These are phyloP conservation scores for Blastobotrys apis DNA, from an alignment of 1,139 yeast genomes.

Conservation along the genomic window DNA sequence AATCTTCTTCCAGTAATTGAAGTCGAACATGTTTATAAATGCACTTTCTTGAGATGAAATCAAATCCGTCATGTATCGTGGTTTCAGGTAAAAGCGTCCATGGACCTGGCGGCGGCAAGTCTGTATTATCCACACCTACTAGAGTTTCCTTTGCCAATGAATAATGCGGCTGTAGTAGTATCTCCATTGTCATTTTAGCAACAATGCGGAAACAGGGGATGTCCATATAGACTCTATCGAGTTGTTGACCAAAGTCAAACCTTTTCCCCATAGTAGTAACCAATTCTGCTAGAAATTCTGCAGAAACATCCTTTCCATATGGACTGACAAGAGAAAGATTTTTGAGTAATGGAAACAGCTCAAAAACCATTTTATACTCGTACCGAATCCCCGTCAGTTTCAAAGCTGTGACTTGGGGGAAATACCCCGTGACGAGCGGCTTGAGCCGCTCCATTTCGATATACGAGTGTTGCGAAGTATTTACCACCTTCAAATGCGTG, in stretches of 20 bases:
- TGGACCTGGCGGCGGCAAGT: neutral
- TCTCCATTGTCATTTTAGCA: no score
- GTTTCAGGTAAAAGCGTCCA: neutral
- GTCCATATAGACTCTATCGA: neutral
- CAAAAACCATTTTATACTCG: neutral
- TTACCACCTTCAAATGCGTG: neutral
- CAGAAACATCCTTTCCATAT: neutral
- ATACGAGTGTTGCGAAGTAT: neutral
- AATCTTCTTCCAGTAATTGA: no score
- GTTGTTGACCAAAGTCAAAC: neutral
- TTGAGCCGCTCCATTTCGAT: neutral
- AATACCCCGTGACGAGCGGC: neutral
- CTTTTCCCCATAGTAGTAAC: neutral
- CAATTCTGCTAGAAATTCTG: neutral
- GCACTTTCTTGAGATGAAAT: neutral
- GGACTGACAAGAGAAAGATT: neutral
- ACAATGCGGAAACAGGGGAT: neutral
- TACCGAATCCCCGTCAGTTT: neutral
- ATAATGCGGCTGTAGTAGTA: no score
- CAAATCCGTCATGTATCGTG: constrained; percentile 2
- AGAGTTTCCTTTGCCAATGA: neutral
- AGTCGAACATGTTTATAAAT: constrained; percentile 1
- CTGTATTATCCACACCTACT: neutral
- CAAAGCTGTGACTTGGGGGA: neutral
- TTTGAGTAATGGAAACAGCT: neutral